Evolutionary conservation across 2,329 filamentous ascomycete genomes (phyloP).

Genomic region (Intubia oerlemansii): DNA sequence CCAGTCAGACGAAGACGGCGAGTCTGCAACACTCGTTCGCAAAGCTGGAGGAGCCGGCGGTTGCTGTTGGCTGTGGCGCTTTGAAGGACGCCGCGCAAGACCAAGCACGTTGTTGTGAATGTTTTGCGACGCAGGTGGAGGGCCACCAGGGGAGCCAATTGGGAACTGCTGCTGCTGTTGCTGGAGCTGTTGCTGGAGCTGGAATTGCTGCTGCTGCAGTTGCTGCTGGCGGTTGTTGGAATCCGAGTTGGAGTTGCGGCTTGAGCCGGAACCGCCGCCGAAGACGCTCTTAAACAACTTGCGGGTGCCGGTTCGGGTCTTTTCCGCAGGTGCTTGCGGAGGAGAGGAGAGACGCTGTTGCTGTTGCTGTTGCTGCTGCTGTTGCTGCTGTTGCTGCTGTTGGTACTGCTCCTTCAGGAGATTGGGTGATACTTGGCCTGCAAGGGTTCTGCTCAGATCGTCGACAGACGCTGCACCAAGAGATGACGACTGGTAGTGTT

Average conservation of each 20-base stretch:
- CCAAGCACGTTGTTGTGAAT: constrained; percentile 27
- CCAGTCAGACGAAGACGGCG: constrained; percentile 15
- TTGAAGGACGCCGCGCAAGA: constrained; percentile 32
- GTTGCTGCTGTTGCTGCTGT: constrained; percentile 11
- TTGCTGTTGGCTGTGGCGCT: constrained; percentile 28
- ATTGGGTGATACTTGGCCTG: too few species aligned
- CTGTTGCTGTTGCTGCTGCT: constrained; percentile 5
- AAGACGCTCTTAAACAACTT: constrained; percentile 34
- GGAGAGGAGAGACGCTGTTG: constrained; percentile 8
- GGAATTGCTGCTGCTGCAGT: constrained; percentile 9
- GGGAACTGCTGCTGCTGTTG: constrained; percentile 2
- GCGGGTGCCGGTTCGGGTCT: constrained; percentile 27
- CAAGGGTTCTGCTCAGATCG: constrained; percentile 16
- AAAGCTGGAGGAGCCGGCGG: constrained; percentile 21
- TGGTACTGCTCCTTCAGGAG: too few species aligned
- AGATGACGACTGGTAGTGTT: constrained; percentile 15
- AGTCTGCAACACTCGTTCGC: constrained; percentile 17
- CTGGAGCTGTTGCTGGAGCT: constrained; percentile 1
- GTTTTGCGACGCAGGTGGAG: constrained; percentile 10
- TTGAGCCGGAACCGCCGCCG: constrained; percentile 16
- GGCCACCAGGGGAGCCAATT: not conserved
- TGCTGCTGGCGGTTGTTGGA: too few species aligned
- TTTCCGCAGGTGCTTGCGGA: constrained; percentile 15
- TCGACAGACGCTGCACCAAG: constrained; percentile 17
- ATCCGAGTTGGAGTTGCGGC: too few species aligned